Percentiles rank a stretch among this genome's conserved stretches.
These are phyloP conservation scores for Dactylellina sp. DNA, from an alignment of 2,329 filamentous ascomycete genomes.

Conservation along the genomic window DNA sequence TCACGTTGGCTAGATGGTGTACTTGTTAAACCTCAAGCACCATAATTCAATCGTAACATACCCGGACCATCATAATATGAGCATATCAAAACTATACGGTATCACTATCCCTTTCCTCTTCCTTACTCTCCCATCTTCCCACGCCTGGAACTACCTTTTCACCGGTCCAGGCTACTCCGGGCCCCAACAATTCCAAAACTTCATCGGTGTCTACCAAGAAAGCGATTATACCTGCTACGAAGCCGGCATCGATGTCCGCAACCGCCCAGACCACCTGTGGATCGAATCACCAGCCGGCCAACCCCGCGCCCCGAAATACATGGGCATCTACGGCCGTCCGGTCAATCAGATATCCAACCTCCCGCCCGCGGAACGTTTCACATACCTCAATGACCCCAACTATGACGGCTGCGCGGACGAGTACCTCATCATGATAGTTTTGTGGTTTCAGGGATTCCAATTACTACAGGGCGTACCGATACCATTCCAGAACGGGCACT, in stretches of 20 bases:
- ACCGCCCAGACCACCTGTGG: conserved; percentile 1
- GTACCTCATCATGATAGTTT: background rate
- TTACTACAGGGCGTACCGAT: background rate
- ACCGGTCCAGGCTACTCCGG: conserved; percentile 13
- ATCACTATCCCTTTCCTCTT: background rate
- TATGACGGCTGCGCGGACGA: conserved; percentile 10
- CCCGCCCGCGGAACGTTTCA: background rate
- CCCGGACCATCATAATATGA: too few relatives aligned
- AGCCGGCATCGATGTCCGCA: conserved; percentile 3
- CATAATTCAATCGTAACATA: too few relatives aligned
- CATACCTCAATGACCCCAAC: background rate
- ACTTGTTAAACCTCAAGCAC: too few relatives aligned
- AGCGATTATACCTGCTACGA: conserved; percentile 16
- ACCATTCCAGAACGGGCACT: background rate
- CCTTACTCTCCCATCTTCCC: background rate
- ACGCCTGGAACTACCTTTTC: conserved; percentile 16
- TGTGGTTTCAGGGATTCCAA: background rate
- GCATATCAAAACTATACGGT: too few relatives aligned
- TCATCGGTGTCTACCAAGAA: background rate
- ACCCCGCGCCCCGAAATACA: conserved; percentile 1
- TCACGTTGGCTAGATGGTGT: too few relatives aligned
- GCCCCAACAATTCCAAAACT: conserved; percentile 7
- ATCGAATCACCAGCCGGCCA: background rate
- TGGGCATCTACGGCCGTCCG: conserved; percentile 6
- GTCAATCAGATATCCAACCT: background rate